Evolutionary conservation across 2,329 filamentous ascomycete genomes (phyloP), one percentile per base, ranked within the genome.

Genomic region (Clarireedia monteithiana): DNA sequence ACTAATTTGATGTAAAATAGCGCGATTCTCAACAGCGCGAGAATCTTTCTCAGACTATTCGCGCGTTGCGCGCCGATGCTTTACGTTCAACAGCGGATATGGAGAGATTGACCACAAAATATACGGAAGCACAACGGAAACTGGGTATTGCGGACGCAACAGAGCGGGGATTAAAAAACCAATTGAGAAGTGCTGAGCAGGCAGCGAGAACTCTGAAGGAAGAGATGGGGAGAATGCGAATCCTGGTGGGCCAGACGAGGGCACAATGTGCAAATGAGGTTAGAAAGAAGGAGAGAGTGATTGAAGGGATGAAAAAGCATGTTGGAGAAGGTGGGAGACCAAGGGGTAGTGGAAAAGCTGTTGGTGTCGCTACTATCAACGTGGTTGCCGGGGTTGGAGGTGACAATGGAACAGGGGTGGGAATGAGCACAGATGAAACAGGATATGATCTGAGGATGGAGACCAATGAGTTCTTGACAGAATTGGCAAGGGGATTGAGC

Each of bases 21-120:
- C 88, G 90, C 69, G 92, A 96, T 72, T 88, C 91, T 60, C 88
- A 94, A 61, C 87, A 95, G 69, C 86, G 89, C 65, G 92, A 96
- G 71, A 85, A 84, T 34, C 78, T 96, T 20, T 89, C 89, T 3
- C 81, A 82, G 14, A 89, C 89, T 4, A 81, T 97, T 55, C 88
- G 88, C 57, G 82, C 78, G 24, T 73, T 96, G 12, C 88, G 89
- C 58, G 80, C 83, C 62, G 89, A 94, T 61, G 83, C 87, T 57
- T 77, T 87, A 14, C 86, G 88, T 53, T 86, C 91, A 64, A 81
- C 84, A 6, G 78, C 81, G 62, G 86, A 91, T 63, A 77, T 89
- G 60, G 75, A 82, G 63, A 74, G 83, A 48, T 70, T 84, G 17
- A 70, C 73, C 5, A 80, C 82, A 27, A 82, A 77, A 62, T 69